phyloP scores from a whole-genome alignment of 2,329 filamentous ascomycete species.

The Botryotinia narcissicola region DNA sequence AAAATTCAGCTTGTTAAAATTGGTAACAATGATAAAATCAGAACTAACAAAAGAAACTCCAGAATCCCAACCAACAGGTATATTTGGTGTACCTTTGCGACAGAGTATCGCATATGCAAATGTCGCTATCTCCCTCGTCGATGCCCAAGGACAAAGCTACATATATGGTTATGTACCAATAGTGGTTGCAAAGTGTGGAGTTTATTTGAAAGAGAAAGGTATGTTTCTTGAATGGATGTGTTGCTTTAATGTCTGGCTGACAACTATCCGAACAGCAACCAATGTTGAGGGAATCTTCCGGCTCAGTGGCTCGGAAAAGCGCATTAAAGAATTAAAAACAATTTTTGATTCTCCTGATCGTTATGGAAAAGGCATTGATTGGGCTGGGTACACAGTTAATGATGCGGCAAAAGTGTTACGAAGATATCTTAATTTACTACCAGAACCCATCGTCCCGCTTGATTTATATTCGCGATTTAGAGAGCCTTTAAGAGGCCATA shows the following conservation, averaged over 20 bases:
- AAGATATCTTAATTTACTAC: constrained; percentile 92
- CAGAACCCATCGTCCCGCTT: constrained; percentile 92
- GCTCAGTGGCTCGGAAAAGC: constrained; percentile 91
- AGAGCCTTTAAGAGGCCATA: constrained; percentile 66
- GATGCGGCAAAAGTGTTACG: constrained; percentile 96
- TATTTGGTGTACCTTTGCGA: constrained; percentile 90
- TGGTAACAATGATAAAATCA: constrained; percentile 20
- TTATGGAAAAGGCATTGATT: constrained; percentile 94
- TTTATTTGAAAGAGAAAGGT: constrained; percentile 98
- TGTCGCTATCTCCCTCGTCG: constrained; percentile 92
- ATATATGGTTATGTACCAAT: constrained; percentile 99
- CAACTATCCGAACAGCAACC: constrained; percentile 61
- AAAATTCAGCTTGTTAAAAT: not conserved
- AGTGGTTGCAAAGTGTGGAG: constrained; percentile 95
- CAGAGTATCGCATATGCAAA: constrained; percentile 97
- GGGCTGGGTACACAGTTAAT: constrained; percentile 97
- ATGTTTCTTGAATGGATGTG: constrained; percentile 37
- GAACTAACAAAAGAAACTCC: constrained; percentile 25
- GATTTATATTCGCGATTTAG: constrained; percentile 91
- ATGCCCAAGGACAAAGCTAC: constrained; percentile 89
- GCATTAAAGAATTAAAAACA: constrained; percentile 92
- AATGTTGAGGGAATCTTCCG: constrained; percentile 96
- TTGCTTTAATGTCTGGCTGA: constrained; percentile 19
- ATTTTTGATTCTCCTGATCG: constrained; percentile 92
- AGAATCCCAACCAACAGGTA: constrained; percentile 58